Base-by-base conservation (phyloP, 495 filamentous ascomycete genomes). In the Acidomyces sp. region DNA sequence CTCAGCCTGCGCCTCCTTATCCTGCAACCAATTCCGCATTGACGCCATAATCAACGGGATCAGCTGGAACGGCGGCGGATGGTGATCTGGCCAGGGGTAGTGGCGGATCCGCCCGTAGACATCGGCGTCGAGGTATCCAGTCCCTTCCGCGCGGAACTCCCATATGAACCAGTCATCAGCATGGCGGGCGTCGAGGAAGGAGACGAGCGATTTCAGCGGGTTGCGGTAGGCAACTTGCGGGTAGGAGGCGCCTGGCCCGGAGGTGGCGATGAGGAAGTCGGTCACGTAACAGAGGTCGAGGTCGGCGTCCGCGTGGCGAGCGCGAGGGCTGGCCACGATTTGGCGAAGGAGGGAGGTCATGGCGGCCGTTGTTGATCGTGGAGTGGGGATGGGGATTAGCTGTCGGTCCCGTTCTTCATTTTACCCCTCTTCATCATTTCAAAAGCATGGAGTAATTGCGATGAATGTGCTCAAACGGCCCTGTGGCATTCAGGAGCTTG, bases 251-350 rank as follows among this genome's bases (percentile, higher is more conserved):
- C 76, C 78, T 2, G 92, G 90, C 38, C 88, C 86, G 6, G 90
- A 96, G 10, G 77, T 81, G 45, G 74, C 77, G 46, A 81, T 76
- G 28, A 81, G 78, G 38, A 77, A 78, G 48, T 84, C 73, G 1
- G 85, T 85, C 10, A 96, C 86, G 60, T 97, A 97, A 67, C 88
- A 97, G 29, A 97, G 75, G 63, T 97, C 90, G 6, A 97, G 68
- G 10, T 80, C 80, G 2, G 90, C 77, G 63, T 93, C 86, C 16
- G 80, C 70, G 58, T 96, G 87, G 48, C 75, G 75, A 36, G 74
- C 61, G 39, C 90, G 74, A 13, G 88, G 88, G 7, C 85, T 80
- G 29, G 84, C 82, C 18, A 83, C 78, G 39, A 83, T 78, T 49
- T 77, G 74, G 45, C 78, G 77, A 42, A 83, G 70, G 24, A 83